Evolutionary conservation across 164 flowering plant genomes (phyloP).

Genomic region (Nymphaea colorata): DNA sequence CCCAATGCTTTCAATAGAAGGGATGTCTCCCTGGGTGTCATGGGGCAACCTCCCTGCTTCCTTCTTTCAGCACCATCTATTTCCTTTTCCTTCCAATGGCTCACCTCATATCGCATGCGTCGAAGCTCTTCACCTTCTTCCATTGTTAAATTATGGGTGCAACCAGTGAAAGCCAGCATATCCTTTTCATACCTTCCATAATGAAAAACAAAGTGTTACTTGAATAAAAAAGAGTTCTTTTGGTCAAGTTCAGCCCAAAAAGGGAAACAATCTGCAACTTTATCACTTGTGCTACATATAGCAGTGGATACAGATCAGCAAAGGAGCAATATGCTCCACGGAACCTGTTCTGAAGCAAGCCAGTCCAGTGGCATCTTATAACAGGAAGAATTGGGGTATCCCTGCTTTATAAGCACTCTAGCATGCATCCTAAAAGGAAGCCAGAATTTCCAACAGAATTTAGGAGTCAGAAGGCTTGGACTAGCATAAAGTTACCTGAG

Average conservation of each 20-base stretch:
- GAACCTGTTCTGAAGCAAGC: too few relatives aligned
- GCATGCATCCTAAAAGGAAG: neutral
- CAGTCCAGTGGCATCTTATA: too few relatives aligned
- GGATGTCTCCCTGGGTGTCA: neutral
- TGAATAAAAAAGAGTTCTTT: neutral
- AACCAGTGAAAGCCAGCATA: conserved; percentile 3
- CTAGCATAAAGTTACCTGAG: neutral
- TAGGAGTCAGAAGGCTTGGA: neutral
- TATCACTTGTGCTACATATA: neutral
- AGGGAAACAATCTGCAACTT: neutral
- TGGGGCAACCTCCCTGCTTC: neutral
- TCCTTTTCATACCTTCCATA: conserved; percentile 2
- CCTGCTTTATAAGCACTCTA: too few relatives aligned
- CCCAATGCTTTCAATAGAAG: neutral
- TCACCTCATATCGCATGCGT: neutral
- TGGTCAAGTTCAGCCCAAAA: neutral
- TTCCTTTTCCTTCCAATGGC: neutral
- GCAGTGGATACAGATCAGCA: too few relatives aligned
- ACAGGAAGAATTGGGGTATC: too few relatives aligned
- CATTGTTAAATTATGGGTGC: neutral
- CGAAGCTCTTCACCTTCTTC: conserved; percentile 1
- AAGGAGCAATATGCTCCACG: too few relatives aligned
- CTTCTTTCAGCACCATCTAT: neutral
- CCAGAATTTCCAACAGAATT: neutral
- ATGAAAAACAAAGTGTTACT: neutral